Percentiles rank a stretch among this genome's conserved stretches.
These are phyloP conservation scores for Staphylotrichum tortipilum DNA, from an alignment of 495 filamentous ascomycete genomes.

Conservation along the genomic window DNA sequence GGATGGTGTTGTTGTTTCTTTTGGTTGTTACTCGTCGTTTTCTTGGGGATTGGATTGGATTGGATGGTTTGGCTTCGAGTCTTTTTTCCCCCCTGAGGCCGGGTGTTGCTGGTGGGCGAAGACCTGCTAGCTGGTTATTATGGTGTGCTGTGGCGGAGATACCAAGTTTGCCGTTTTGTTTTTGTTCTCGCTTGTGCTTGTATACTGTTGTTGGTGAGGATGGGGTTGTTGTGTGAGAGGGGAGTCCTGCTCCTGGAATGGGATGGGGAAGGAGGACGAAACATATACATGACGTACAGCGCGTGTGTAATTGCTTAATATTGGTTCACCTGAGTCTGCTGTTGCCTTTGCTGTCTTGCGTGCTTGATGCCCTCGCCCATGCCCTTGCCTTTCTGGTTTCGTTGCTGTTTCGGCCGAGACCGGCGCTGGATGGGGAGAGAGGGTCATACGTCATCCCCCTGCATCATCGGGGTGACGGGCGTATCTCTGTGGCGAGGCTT, in stretches of 20 bases:
- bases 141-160: slow-evolving; percentile 4
- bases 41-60: not conserved
- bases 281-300: slow-evolving; percentile 1
- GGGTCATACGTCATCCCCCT: no score
- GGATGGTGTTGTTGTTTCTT: not conserved
- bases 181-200: no score
- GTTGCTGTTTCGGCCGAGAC: no score
- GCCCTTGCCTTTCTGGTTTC: no score
- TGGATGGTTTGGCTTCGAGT: not conserved
- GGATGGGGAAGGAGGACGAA: not conserved
- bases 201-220: no score
- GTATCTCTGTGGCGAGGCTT: no score
- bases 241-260: no score
- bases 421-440: no score
- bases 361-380: no score
- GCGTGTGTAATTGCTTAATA: slow-evolving; percentile 10
- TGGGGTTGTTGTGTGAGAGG: not conserved
- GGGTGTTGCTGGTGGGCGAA: not conserved
- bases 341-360: not conserved
- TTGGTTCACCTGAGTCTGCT: not conserved
- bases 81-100: not conserved
- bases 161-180: not conserved
- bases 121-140: not conserved
- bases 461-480: no score
- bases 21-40: not conserved